Percentiles rank a stretch among this genome's conserved stretches.
phyloP scores from a whole-genome alignment of 2,329 filamentous ascomycete genomes.

The Phialemonium atrogriseum region DNA sequence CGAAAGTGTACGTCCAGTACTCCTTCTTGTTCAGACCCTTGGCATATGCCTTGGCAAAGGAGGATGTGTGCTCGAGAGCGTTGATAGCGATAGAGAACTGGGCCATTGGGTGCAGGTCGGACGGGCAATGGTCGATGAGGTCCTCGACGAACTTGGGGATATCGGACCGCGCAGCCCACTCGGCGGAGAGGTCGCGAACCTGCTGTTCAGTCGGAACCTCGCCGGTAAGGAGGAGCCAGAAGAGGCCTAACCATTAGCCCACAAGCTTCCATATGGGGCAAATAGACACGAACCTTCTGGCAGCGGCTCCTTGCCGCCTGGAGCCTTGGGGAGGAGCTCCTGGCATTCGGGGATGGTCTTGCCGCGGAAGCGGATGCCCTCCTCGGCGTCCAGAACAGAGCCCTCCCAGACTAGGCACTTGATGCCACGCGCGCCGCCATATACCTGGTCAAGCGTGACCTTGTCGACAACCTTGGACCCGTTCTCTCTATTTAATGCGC shows the following conservation, averaged over 20 bases:
- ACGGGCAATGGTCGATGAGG: conserved; percentile 99
- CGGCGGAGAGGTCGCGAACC: conserved; percentile 93
- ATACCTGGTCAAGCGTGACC: conserved; percentile 98
- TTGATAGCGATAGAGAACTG: conserved; percentile 98
- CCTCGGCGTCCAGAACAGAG: conserved; percentile 94
- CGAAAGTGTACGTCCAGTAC: conserved; percentile 99
- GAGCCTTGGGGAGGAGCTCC: conserved; percentile 91
- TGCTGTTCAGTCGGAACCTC: conserved; percentile 98
- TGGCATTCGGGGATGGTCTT: conserved; percentile 99
- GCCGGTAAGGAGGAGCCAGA: conserved; percentile 98
- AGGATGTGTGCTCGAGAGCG: conserved; percentile 95
- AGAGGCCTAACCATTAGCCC: conserved; percentile 60
- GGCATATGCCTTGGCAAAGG: conserved; percentile 96
- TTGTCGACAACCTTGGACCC: conserved; percentile 94
- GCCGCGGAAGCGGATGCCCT: conserved; percentile 98
- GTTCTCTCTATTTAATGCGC: conserved; percentile 58
- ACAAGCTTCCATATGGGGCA: background rate
- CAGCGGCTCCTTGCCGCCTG: conserved; percentile 92
- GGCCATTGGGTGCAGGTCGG: conserved; percentile 98
- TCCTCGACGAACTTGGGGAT: conserved; percentile 98
- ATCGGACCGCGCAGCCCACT: conserved; percentile 97
- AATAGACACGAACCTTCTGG: conserved; percentile 61
- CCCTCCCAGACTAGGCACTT: conserved; percentile 99
- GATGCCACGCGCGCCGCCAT: conserved; percentile 97
- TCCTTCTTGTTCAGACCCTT: conserved; percentile 99